Percentiles rank a stretch among this genome's conserved stretches.
phyloP scores from a whole-genome alignment of 2,329 filamentous ascomycete genomes.

The Fusarium sp. region DNA sequence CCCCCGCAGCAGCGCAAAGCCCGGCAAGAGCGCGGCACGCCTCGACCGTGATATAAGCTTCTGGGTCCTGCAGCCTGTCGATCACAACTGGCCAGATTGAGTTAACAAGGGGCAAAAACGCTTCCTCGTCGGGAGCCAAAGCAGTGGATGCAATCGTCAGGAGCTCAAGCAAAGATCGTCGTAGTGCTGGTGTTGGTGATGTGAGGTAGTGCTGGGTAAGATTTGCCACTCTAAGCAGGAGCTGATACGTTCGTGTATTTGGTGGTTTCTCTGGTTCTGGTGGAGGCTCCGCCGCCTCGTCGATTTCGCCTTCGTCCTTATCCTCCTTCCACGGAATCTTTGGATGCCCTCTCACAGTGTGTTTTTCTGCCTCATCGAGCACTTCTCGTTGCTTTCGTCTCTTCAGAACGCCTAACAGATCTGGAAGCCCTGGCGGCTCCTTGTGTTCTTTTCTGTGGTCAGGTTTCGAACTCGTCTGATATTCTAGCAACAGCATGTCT shows the following conservation, averaged over 20 bases:
- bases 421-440: conserved; percentile 55
- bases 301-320: conserved; percentile 52
- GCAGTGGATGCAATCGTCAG: conserved; percentile 79
- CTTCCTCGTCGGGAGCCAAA: conserved; percentile 81
- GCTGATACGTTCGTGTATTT: conserved; percentile 82
- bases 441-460: conserved; percentile 60
- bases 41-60: conserved; percentile 76
- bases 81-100: conserved; percentile 88
- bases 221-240: conserved; percentile 83
- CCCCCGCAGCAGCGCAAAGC: conserved; percentile 79
- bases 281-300: conserved; percentile 54
- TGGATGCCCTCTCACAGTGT: conserved; percentile 51
- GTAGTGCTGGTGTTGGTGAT: conserved; percentile 82
- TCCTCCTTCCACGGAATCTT: conserved; percentile 56
- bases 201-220: conserved; percentile 93
- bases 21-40: conserved; percentile 76
- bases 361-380: conserved; percentile 51
- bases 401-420: conserved; percentile 71
- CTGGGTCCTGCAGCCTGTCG: conserved; percentile 73
- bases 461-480: conserved; percentile 51
- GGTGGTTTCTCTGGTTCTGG: conserved; percentile 67
- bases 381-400: conserved; percentile 59
- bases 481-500: conserved; percentile 62
- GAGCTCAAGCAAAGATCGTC: conserved; percentile 82
- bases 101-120: conserved; percentile 90